Conservation (phyloP, 306 rosid genomes). For the Oxytropis ochrocephala region DNA sequence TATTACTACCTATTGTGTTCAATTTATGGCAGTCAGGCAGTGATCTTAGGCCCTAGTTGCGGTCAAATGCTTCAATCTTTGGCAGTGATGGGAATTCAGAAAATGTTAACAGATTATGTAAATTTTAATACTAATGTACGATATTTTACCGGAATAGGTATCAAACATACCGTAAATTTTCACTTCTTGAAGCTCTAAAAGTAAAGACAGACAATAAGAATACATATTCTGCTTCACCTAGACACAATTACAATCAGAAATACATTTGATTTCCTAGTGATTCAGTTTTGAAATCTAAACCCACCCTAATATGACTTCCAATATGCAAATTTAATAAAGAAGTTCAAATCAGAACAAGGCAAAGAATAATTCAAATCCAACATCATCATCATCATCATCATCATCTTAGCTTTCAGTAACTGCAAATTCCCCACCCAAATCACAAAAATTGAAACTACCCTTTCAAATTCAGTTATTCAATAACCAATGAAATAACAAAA, state of each 20-base stretch:
- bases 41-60: neutral
- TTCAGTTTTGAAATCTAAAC: neutral
- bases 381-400: too few species aligned
- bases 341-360: neutral
- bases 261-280: neutral
- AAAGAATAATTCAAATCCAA: neutral
- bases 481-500: neutral
- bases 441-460: neutral
- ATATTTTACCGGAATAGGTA: neutral
- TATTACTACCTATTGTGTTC: neutral
- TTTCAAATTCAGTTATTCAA: constrained; percentile 14
- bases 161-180: neutral
- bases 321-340: neutral
- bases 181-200: neutral
- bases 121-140: neutral
- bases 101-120: neutral
- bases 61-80: neutral
- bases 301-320: neutral
- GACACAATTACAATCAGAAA: neutral
- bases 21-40: neutral
- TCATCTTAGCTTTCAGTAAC: too few species aligned
- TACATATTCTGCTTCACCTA: neutral
- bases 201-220: neutral
- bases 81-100: neutral
- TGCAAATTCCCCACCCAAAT: neutral